Evolutionary conservation across 2,329 filamentous ascomycete species (phyloP).

Genomic region (Cercospora janseana): DNA sequence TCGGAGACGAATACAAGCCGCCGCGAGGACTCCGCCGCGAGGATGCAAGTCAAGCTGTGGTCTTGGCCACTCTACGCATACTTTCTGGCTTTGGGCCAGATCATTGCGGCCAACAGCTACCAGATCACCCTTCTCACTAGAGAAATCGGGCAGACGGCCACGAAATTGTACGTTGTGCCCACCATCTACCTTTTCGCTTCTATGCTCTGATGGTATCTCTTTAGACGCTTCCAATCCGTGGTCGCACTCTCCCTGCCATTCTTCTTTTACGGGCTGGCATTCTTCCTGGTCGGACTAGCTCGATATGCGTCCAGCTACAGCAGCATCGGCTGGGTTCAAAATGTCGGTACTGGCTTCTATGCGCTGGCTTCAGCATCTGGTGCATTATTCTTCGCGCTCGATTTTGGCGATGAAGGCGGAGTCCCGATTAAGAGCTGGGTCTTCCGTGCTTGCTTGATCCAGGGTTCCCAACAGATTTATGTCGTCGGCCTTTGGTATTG

Average conservation of each 20-base stretch:
- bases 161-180: conserved; percentile 59
- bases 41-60: conserved; percentile 55
- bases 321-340: conserved; percentile 54
- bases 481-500: conserved; percentile 66
- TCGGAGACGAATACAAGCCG: conserved; percentile 54
- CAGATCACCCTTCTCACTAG: conserved; percentile 65
- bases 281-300: conserved; percentile 59
- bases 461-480: conserved; percentile 65
- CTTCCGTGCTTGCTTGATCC: conserved; percentile 61
- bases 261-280: conserved; percentile 60
- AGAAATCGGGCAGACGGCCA: conserved; percentile 56
- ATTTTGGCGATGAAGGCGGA: conserved; percentile 54
- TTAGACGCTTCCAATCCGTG: conserved; percentile 56
- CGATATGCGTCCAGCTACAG: conserved; percentile 48
- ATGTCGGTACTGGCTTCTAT: conserved; percentile 60
- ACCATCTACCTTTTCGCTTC: conserved; percentile 58
- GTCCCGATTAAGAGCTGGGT: conserved; percentile 62
- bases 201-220: conserved; percentile 60
- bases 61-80: conserved; percentile 63
- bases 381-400: conserved; percentile 63
- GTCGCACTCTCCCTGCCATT: conserved; percentile 59
- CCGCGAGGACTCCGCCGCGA: conserved; percentile 58
- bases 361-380: conserved; percentile 60
- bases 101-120: conserved; percentile 63
- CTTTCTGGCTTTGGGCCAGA: conserved; percentile 60